These are phyloP conservation scores for Geotrichum klebahnii DNA, from an alignment of 1,139 yeast species.

Conservation along the genomic window DNA sequence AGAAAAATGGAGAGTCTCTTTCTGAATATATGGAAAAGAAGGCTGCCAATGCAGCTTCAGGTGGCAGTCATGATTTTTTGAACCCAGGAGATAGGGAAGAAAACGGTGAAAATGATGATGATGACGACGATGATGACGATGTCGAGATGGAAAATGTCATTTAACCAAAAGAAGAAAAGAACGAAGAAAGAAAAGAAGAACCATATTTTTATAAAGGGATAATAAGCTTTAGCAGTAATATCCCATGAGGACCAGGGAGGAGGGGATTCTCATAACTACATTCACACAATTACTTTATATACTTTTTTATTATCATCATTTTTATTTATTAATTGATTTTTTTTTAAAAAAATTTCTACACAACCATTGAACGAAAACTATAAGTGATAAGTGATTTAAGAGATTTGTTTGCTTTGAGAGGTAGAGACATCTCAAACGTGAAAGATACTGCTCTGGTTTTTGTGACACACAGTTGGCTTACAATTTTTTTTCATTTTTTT, in stretches of 20 bases:
- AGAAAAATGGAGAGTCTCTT: constrained; percentile 43
- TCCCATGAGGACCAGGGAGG: too few species aligned
- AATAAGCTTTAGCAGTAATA: too few species aligned
- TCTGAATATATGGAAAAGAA: constrained; percentile 31
- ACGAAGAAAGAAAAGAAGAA: not conserved
- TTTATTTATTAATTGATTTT: too few species aligned
- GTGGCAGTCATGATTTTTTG: constrained; percentile 11
- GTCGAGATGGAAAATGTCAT: constrained; percentile 34
- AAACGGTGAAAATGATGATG: constrained; percentile 23
- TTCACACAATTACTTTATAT: too few species aligned
- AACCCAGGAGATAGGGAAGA: constrained; percentile 13
- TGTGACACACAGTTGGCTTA: not conserved
- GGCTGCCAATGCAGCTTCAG: constrained; percentile 8
- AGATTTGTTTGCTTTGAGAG: too few species aligned
- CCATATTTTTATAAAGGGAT: too few species aligned
- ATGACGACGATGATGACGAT: constrained; percentile 37
- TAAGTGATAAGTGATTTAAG: too few species aligned
- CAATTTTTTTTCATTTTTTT: not conserved
- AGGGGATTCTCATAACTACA: too few species aligned
- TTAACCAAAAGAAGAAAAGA: constrained; percentile 3
- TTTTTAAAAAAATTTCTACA: too few species aligned
- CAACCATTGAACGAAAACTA: too few species aligned
- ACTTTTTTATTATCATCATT: too few species aligned
- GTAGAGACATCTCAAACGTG: not conserved
- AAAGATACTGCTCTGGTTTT: not conserved